These are phyloP conservation scores for Collybia mongolica DNA, from an alignment of 768 basidiomycete species.

Conservation along the genomic window DNA sequence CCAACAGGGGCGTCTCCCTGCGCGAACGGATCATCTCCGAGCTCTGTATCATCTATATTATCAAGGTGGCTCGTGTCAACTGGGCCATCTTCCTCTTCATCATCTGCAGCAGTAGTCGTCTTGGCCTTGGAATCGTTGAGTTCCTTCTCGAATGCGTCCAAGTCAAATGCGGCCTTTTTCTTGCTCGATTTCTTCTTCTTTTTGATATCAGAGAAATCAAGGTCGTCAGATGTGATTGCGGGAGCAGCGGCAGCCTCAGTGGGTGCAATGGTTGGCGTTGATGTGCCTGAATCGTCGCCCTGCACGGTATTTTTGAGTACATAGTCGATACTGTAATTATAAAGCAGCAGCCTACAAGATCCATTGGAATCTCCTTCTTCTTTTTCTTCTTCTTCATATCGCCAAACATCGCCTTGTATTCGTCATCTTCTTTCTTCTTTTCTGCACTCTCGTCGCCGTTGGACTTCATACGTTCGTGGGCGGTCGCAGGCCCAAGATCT, in stretches of 20 bases:
- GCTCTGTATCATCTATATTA: constrained; percentile 75
- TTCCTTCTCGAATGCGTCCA: constrained; percentile 95
- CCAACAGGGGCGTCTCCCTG: constrained; percentile 54
- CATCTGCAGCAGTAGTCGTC: constrained; percentile 47
- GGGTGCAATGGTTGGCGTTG: constrained; percentile 52
- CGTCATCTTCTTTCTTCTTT: constrained; percentile 67
- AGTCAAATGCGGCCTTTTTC: constrained; percentile 87
- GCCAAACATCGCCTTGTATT: constrained; percentile 82
- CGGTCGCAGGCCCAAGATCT: constrained; percentile 74
- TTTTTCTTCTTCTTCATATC: constrained; percentile 93
- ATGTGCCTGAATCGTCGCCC: constrained; percentile 68
- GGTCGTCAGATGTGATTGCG: constrained; percentile 65
- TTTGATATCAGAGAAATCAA: constrained; percentile 95
- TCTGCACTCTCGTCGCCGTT: constrained; percentile 35
- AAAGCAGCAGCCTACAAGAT: constrained; percentile 54
- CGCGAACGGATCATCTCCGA: constrained; percentile 88
- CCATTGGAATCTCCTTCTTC: constrained; percentile 87
- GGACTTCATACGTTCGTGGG: constrained; percentile 73
- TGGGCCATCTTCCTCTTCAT: constrained; percentile 53
- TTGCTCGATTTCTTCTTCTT: constrained; percentile 89
- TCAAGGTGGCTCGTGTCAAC: constrained; percentile 64
- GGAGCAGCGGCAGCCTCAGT: constrained; percentile 35
- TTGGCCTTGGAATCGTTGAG: constrained; percentile 71
- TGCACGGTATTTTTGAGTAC: constrained; percentile 19
- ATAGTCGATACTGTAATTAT: not conserved